Base-by-base conservation (phyloP, 139 green algal genomes). In the Pycnococcus provasolii region DNA sequence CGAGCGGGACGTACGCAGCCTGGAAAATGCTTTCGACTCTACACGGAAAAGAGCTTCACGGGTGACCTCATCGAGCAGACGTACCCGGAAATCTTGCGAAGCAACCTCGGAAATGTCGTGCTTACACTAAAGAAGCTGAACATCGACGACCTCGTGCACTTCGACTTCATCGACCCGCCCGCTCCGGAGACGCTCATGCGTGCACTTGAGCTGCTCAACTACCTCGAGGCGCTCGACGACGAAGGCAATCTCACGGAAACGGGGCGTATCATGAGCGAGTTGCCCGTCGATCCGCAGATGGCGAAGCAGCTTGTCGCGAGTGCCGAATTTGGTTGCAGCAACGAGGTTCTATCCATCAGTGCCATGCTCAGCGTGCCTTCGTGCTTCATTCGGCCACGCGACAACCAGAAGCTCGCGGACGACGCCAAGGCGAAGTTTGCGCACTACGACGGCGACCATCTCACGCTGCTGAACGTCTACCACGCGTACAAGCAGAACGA, bases 161-260 rank as follows among this genome's bases (percentile, higher is more conserved):
- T 98, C 83, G 92, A 98, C 84, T 98, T 98, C 84, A 97, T 98
- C 92, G 93, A 99, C 78, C 93, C 93, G 9, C 93, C 93, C 42
- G 93, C 93, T 1, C 93, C 93, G 11, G 93, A 99, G 79, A 99
- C 93, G 15, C 86, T 99, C 8, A 99, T 99, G 93, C 80, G 93
- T 3, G 93, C 93, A 4, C 82, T 99, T 74, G 93, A 99, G 86
- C 77, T 98, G 78, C 85, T 99, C 45, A 99, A 99, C 84, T 99
- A 98, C 83, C 81, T 99, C 62, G 93, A 92, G 3, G 93, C 89
- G 15, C 87, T 99, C 51, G 93, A 98, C 76, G 93, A 99, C 64
- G 90, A 99, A 42, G 93, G 93, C 61, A 86, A 96, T 60, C 76
- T 99, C 54, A 96, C 92, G 2, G 51, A 81, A 61, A 42, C 94